Percentiles rank a stretch among this genome's conserved stretches.
Conservation (phyloP, 306 rosid species). For the Vigna mungo region DNA sequence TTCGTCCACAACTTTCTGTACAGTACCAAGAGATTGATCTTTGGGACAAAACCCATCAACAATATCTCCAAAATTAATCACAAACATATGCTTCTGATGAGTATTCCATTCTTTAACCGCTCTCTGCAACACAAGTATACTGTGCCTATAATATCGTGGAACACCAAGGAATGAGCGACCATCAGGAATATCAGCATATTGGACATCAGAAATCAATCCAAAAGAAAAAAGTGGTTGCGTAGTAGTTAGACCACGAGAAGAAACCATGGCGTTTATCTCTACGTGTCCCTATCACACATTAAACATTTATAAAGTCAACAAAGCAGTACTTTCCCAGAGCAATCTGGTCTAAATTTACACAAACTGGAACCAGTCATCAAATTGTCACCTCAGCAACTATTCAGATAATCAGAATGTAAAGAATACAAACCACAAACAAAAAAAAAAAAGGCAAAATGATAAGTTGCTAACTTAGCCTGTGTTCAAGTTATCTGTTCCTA, state of each 20-base stretch:
- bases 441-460: slow-evolving; percentile 20
- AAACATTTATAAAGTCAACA: slow-evolving; percentile 40
- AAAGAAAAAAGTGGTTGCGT: slow-evolving; percentile 74
- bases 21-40: slow-evolving; percentile 68
- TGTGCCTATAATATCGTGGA: slow-evolving; percentile 87
- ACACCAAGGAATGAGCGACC: slow-evolving; percentile 84
- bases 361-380: slow-evolving; percentile 14
- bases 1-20: slow-evolving; percentile 65
- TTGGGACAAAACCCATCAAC: slow-evolving; percentile 92
- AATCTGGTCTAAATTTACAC: slow-evolving; percentile 33
- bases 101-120: slow-evolving; percentile 84
- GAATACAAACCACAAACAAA: slow-evolving; percentile 27
- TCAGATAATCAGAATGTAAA: slow-evolving; percentile 10
- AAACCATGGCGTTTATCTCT: slow-evolving; percentile 59
- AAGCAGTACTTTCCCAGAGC: slow-evolving; percentile 30
- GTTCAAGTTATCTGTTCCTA: not conserved
- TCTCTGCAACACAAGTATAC: slow-evolving; percentile 71
- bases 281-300: slow-evolving; percentile 49
- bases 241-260: slow-evolving; percentile 49
- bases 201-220: slow-evolving; percentile 92
- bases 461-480: not conserved
- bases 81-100: slow-evolving; percentile 67
- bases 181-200: slow-evolving; percentile 91
- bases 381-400: slow-evolving; percentile 28
- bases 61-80: slow-evolving; percentile 82